Base-by-base conservation (phyloP, 176 grass and related monocot species). In the Musa schizocarpa region DNA sequence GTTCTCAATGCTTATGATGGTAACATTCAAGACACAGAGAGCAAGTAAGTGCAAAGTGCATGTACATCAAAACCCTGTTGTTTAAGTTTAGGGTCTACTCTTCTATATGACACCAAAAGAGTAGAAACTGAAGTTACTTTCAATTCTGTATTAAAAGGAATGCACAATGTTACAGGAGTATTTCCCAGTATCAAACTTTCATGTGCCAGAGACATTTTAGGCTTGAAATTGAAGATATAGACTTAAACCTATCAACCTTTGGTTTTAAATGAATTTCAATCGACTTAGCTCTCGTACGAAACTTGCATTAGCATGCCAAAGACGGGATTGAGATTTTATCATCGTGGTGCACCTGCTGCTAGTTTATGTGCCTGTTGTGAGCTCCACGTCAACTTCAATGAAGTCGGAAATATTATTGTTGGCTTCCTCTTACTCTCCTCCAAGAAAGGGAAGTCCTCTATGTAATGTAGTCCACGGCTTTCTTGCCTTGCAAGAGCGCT, bases 341-440 rank as follows among this genome's bases (percentile, higher is more conserved):
- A 65, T 65, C 9, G 63, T 3, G 63, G 29, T 9, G 13, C 13
- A 69, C 66, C 66, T n/a, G 66, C 66, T 50, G 22, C 52, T 55
- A 90, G 87, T 83, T 82, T 86, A 73, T 96, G 93, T 83, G 92
- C 77, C 56, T 91, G 93, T 67, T 88, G 91, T 63, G 93, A 92
- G 76, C 93, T 92, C 93, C 93, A 97, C 6, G 89, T 90, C 72
- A 89, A 71, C 76, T 91, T 86, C 13, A 83, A 75, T n/a, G 90
- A 73, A 56, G 83, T 76, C 14, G 95, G 90, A 75, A 94, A 94
- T 71, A 99, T 94, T 69, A 99, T 87, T 20, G 90, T 94, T 1
- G 95, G 95, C 76, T 91, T 93, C 84, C 95, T 91, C 82, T 82
- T 91, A 59, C 95, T 98, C 76, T 98, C 95, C 63, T 93, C 94